phyloP scores from a whole-genome alignment of 192 early-diverging fungal genomes.

The Obelidium mucronatum region DNA sequence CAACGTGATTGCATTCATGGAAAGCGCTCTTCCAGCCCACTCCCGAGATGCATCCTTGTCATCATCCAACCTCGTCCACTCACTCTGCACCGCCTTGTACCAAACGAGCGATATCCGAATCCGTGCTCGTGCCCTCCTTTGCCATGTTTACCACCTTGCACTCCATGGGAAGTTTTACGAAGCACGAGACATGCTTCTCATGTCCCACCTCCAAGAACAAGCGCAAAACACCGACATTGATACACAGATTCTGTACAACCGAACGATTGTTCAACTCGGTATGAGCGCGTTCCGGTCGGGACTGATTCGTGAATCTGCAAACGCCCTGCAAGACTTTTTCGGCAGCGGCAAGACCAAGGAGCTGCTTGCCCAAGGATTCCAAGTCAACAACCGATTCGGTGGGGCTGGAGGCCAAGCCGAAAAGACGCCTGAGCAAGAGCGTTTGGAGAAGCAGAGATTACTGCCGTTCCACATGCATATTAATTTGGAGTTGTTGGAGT shows the following conservation, averaged over 20 bases:
- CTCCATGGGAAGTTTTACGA: conserved; percentile 93
- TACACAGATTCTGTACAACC: conserved; percentile 96
- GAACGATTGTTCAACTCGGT: conserved; percentile 95
- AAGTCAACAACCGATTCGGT: conserved; percentile 21
- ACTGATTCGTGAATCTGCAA: conserved; percentile 86
- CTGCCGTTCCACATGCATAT: conserved; percentile 99
- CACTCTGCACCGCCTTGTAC: conserved; percentile 91
- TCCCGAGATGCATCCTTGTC: conserved; percentile 47
- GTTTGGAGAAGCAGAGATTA: conserved; percentile 92
- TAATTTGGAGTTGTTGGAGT: conserved; percentile 98
- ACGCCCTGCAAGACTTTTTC: conserved; percentile 88
- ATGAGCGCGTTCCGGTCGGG: conserved; percentile 96
- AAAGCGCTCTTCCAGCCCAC: conserved; percentile 55
- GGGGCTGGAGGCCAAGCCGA: conserved; percentile 66
- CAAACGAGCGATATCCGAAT: conserved; percentile 80
- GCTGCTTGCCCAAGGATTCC: conserved; percentile 88
- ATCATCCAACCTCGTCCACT: conserved; percentile 74
- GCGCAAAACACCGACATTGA: conserved; percentile 86
- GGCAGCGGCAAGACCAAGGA: conserved; percentile 87
- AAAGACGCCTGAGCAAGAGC: conserved; percentile 89
- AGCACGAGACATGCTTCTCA: conserved; percentile 95
- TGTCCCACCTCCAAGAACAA: conserved; percentile 98
- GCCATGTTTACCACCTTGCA: conserved; percentile 97
- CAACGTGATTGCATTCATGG: conserved; percentile 79
- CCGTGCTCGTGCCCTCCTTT: conserved; percentile 94